Evolutionary conservation across 805 yeast species (phyloP), one percentile per base, ranked within the genome.

Genomic region (Teunomyces atbi): DNA sequence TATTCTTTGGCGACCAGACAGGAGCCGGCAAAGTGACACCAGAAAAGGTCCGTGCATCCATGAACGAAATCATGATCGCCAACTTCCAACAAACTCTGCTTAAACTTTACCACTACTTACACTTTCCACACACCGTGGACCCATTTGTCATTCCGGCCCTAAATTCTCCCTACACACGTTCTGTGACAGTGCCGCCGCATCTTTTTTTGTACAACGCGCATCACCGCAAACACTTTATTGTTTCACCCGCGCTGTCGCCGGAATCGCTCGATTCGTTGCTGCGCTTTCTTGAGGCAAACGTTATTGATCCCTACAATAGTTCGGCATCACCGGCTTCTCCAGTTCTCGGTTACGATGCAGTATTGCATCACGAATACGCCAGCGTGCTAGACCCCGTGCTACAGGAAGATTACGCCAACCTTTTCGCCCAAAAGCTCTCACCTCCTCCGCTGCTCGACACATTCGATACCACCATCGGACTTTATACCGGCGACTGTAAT

Each of bases 31-130:
- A 40, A 1, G 26, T 44, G 7, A 29, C 51, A 7, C 50, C 52
- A 6, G 34, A 45, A 12, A 16, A 43, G 11, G 30, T 53, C n/a
- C 23, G 41, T 29, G 30, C 15, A 8, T 32, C 20, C 16, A 29
- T 61, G 18, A 60, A 60, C 40, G 68, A 63, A 43, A 44, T 62
- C 5, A 52, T 55, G 53, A 51, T 63, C n/a, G 43, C 50, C n/a
- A 43, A 41, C 13, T 60, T 63, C 44, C 52, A 44, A 10, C 18
- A 21, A 3, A 50, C 53, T 3, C 29, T 28, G 4, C 41, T 62
- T 21, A 33, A 42, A 10, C 47, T 32, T 20, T 47, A 52, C 29
- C 50, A 60, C 46, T 60, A 50, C 48, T 19, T 51, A 4, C 67
- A 62, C 45, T 45, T 59, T 5, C 64, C 67, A 1, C 30, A 21